phyloP scores from a whole-genome alignment of 2,329 filamentous ascomycete genomes.

The Colletotrichum filicis region DNA sequence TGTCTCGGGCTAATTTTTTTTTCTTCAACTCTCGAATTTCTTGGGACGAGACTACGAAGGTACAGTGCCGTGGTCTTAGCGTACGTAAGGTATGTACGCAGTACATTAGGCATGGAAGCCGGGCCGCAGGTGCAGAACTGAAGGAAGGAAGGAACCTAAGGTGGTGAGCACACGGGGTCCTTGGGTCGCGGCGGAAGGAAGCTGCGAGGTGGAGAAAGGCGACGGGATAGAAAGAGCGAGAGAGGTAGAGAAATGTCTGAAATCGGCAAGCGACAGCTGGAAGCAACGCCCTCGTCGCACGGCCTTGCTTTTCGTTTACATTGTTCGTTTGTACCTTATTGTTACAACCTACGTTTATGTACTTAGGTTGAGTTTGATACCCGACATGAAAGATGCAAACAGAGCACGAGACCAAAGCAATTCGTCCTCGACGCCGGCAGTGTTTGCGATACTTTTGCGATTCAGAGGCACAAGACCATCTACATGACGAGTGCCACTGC shows the following conservation, averaged over 20 bases:
- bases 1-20: slow-evolving; percentile 21
- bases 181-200: neutral
- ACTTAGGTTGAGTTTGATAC: too few species aligned
- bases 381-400: neutral
- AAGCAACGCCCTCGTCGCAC: neutral
- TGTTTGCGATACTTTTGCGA: neutral
- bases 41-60: slow-evolving; percentile 18
- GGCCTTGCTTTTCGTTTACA: neutral
- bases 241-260: neutral
- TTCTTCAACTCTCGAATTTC: neutral
- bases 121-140: neutral
- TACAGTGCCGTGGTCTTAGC: slow-evolving; percentile 20
- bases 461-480: neutral
- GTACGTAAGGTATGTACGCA: neutral
- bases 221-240: neutral
- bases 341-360: too few species aligned
- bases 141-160: neutral
- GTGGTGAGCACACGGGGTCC: neutral
- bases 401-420: neutral
- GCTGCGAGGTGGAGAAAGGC: neutral
- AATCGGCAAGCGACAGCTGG: neutral
- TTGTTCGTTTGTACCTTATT: too few species aligned
- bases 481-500: slow-evolving; percentile 9
- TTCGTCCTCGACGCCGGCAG: too few species aligned
- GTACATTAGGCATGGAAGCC: neutral